These are phyloP conservation scores for Phytophthora fragariae DNA, from an alignment of 352 stramenopile genomes.

Conservation along the genomic window DNA sequence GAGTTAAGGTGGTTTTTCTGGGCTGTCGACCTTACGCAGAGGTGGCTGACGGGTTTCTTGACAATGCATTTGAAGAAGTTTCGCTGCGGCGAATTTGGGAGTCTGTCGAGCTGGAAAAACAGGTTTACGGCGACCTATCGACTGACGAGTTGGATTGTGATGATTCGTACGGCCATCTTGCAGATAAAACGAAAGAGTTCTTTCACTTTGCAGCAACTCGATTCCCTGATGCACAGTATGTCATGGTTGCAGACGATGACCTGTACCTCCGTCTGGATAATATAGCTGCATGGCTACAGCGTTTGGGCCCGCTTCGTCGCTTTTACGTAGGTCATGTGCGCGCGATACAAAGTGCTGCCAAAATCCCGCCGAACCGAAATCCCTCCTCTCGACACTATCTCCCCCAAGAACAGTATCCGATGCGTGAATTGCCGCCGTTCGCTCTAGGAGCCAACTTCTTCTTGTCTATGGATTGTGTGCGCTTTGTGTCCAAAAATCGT, in stretches of 20 bases:
- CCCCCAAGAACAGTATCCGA: constrained; percentile 38
- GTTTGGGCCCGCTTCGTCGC: neutral
- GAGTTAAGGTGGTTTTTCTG: constrained; percentile 21
- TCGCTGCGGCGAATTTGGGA: neutral
- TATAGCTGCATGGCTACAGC: constrained; percentile 12
- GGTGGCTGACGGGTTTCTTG: neutral
- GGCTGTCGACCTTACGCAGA: constrained; percentile 8
- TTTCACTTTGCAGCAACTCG: constrained; percentile 36
- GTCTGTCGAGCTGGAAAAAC: constrained; percentile 16
- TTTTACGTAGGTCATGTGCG: constrained; percentile 15
- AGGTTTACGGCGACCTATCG: constrained; percentile 45
- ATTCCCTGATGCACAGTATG: constrained; percentile 23
- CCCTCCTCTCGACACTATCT: constrained; percentile 46
- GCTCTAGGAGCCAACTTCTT: constrained; percentile 57
- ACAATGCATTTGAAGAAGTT: neutral
- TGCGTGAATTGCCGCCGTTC: constrained; percentile 46
- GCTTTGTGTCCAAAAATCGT: constrained; percentile 48
- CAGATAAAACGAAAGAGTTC: constrained; percentile 62
- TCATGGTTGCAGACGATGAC: constrained; percentile 77
- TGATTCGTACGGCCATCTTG: constrained; percentile 52
- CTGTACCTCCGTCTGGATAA: constrained; percentile 52
- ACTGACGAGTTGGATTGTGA: constrained; percentile 52
- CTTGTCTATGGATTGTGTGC: constrained; percentile 51
- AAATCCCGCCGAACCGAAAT: constrained; percentile 37
- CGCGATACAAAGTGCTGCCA: neutral